phyloP scores from a whole-genome alignment of 2,329 filamentous ascomycete species.

The Plenodomus tracheiphilus region DNA sequence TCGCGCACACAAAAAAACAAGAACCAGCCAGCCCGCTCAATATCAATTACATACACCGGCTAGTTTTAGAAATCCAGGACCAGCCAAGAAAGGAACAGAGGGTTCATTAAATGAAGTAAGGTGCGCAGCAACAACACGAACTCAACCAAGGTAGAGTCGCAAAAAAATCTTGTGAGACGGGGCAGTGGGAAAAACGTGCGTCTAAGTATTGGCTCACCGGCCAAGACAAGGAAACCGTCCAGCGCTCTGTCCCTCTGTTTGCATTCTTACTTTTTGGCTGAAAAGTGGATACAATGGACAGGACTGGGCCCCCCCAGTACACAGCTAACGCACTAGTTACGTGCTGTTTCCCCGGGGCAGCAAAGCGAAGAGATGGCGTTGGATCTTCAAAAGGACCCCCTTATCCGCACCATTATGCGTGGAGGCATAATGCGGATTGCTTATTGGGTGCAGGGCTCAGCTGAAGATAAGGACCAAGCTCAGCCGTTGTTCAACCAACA shows the following conservation, averaged over 20 bases:
- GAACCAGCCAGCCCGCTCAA: background rate
- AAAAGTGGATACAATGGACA: background rate
- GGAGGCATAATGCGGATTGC: slow-evolving; percentile 3
- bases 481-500: background rate
- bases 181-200: slow-evolving; percentile 33
- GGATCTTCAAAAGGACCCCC: slow-evolving; percentile 20
- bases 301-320: background rate
- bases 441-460: background rate
- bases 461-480: background rate
- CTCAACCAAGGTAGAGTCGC: too few species aligned
- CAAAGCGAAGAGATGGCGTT: slow-evolving; percentile 2
- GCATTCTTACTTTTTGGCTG: background rate
- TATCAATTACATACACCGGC: slow-evolving; percentile 24
- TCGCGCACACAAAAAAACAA: slow-evolving; percentile 14
- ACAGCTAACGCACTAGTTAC: background rate
- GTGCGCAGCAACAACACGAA: background rate
- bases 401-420: slow-evolving; percentile 7
- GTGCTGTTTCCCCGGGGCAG: background rate
- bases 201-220: slow-evolving; percentile 37
- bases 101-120: slow-evolving; percentile 18
- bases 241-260: background rate
- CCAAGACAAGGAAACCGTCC: slow-evolving; percentile 18
- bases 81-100: slow-evolving; percentile 19
- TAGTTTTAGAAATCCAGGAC: slow-evolving; percentile 16
- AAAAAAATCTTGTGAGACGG: slow-evolving; percentile 21